Base-by-base conservation (phyloP, 2,329 filamentous ascomycete species). In the Aspergillus luchuensis region DNA sequence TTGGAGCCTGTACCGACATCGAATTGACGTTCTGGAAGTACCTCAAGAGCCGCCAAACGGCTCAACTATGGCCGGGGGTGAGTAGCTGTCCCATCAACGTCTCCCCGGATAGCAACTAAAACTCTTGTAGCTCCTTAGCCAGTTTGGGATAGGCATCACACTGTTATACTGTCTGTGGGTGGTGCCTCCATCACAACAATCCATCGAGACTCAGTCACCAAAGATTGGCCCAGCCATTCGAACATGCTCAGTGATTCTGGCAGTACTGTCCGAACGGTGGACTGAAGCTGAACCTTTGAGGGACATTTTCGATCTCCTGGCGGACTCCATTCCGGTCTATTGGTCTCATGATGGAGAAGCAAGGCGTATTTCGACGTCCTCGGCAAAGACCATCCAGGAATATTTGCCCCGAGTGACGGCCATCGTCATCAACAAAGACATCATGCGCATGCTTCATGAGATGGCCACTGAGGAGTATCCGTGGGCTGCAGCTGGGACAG, bases 11-110 rank as follows among this genome's bases (percentile, higher is more conserved):
- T 17, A 45, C 53, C 25, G 43, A 56, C n/a, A 56, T 56, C 5
- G 25, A 21, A n/a, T 11, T 45, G 7, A 56, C 53, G 1, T 56
- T 56, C 15, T 56, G 53, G 53, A 23, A 7, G n/a, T 56, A 56
- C 8, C 39, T 56, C 4, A 56, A 56, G n/a, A 47, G 53, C 11
- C 53, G 53, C 17, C 53, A 56, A 13, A 56, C 53, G 8, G 53
- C 53, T 17, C 53, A 56, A 21, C 23, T 56, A 10, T 56, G 53
- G 53, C 53, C 53, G 13, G 53, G 53, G 8, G 53, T 56, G 15
- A 56, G 53, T 47, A 3, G 1, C 4, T 5, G 17, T 23, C 45
- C 6, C 5, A 8, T 5, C 17, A 19, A 0, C 1, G 13, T 10
- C 38, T 2, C 3, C 7, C 8, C 6, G 4, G 1, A 30, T 5